Conservation (phyloP, 768 basidiomycete species). For the Termitomyces sp. region DNA sequence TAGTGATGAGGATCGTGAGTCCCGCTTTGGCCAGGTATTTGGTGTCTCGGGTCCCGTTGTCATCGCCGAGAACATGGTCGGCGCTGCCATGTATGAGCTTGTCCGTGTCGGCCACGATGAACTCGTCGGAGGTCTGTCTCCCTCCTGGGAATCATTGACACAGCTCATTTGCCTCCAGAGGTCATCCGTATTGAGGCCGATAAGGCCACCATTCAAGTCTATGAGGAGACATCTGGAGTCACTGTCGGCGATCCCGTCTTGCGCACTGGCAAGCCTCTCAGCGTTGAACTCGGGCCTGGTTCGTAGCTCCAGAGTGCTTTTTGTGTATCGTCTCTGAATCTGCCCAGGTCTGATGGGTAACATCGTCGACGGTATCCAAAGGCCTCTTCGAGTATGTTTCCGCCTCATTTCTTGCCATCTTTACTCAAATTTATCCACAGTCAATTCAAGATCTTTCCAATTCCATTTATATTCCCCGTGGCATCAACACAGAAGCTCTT, state of each 20-base stretch:
- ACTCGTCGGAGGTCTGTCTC: conserved; percentile 82
- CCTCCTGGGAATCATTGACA: background rate
- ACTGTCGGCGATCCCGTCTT: conserved; percentile 98
- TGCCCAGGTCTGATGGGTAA: conserved; percentile 92
- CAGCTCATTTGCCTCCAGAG: conserved; percentile 49
- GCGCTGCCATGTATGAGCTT: conserved; percentile 96
- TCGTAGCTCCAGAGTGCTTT: conserved; percentile 17
- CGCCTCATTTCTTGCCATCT: background rate
- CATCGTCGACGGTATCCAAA: conserved; percentile 96
- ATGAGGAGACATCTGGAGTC: conserved; percentile 98
- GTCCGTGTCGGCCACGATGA: conserved; percentile 99
- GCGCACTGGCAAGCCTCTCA: conserved; percentile 95
- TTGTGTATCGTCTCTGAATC: background rate
- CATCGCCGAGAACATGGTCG: conserved; percentile 93
- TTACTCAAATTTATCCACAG: conserved; percentile 27
- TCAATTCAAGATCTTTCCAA: conserved; percentile 95
- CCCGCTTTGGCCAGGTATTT: conserved; percentile 81
- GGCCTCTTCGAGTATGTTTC: conserved; percentile 74
- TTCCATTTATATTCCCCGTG: conserved; percentile 99
- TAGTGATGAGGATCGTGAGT: conserved; percentile 86
- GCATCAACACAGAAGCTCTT: conserved; percentile 95
- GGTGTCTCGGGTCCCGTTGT: conserved; percentile 99
- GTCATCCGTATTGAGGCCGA: conserved; percentile 98
- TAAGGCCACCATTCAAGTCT: conserved; percentile 98
- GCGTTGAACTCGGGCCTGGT: conserved; percentile 98